Percentiles rank a stretch among this genome's conserved stretches.
These are phyloP conservation scores for Cryomyces antarcticus DNA, from an alignment of 495 filamentous ascomycete genomes.

Conservation along the genomic window DNA sequence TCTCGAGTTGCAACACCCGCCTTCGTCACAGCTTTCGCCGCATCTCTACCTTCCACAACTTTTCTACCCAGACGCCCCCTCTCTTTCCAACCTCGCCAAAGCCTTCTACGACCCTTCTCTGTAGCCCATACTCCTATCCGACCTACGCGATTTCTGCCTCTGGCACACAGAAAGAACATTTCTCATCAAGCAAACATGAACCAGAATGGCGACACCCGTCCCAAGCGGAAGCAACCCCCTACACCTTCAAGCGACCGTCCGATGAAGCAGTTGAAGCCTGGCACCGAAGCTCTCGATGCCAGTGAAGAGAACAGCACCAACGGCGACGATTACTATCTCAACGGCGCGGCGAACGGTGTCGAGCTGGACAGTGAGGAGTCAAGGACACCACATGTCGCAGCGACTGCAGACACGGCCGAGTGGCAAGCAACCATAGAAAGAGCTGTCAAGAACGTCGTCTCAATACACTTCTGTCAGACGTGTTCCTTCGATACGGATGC, in stretches of 20 bases:
- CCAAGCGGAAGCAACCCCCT: slow-evolving; percentile 42
- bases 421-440: slow-evolving; percentile 93
- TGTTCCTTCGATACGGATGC: slow-evolving; percentile 94
- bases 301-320: slow-evolving; percentile 5
- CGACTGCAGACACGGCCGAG: slow-evolving; percentile 67
- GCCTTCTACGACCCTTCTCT: not conserved
- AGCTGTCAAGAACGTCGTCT: slow-evolving; percentile 83
- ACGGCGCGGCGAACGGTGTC: slow-evolving; percentile 19
- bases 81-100: not conserved
- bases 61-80: not conserved
- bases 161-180: not conserved
- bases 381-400: slow-evolving; percentile 21
- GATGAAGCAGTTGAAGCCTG: slow-evolving; percentile 32
- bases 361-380: slow-evolving; percentile 28
- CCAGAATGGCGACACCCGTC: slow-evolving; percentile 26
- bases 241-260: slow-evolving; percentile 30
- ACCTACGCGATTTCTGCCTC: too few relatives aligned
- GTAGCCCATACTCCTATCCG: too few relatives aligned
- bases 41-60: not conserved
- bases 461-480: slow-evolving; percentile 96
- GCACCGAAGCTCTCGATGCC: slow-evolving; percentile 2
- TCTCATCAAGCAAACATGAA: slow-evolving; percentile 23
- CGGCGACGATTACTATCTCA: slow-evolving; percentile 4
- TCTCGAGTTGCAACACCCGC: too few relatives aligned
- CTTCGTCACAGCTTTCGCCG: not conserved